Conservation (phyloP, 2,329 filamentous ascomycete species). For the Didymella sp. region DNA sequence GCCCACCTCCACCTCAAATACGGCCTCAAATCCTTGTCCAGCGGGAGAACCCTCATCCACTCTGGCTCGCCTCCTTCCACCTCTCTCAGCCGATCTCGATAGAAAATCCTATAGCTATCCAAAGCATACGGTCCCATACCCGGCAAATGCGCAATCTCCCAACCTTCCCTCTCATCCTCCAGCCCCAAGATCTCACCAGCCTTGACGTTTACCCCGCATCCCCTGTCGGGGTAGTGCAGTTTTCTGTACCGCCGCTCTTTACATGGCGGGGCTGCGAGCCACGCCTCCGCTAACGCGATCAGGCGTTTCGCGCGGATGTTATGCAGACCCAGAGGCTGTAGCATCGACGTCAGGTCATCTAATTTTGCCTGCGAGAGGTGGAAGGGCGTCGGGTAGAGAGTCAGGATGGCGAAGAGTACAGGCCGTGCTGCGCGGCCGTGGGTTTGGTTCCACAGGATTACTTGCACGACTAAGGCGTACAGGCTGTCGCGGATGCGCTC, state of each 20-base stretch:
- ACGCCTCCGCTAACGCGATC: slow-evolving; percentile 72
- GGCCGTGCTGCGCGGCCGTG: slow-evolving; percentile 77
- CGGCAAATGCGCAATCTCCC: slow-evolving; percentile 87
- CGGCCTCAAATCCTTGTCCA: slow-evolving; percentile 87
- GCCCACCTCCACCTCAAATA: slow-evolving; percentile 90
- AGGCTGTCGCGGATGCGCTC: slow-evolving; percentile 77
- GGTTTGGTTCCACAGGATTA: slow-evolving; percentile 86
- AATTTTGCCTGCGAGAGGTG: slow-evolving; percentile 59
- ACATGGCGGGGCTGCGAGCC: slow-evolving; percentile 69
- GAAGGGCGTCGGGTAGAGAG: slow-evolving; percentile 70
- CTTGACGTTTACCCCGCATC: slow-evolving; percentile 51
- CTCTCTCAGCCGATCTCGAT: slow-evolving; percentile 76
- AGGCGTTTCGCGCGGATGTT: slow-evolving; percentile 67
- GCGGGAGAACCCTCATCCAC: slow-evolving; percentile 85
- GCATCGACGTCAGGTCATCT: slow-evolving; percentile 25
- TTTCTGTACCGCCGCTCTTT: slow-evolving; percentile 64
- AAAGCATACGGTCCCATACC: slow-evolving; percentile 76
- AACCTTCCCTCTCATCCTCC: slow-evolving; percentile 57
- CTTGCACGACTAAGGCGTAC: slow-evolving; percentile 80
- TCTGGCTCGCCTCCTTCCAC: slow-evolving; percentile 73
- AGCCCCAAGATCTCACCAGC: slow-evolving; percentile 50
- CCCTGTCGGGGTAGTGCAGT: slow-evolving; percentile 51
- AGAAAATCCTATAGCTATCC: slow-evolving; percentile 94
- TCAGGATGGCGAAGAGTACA: slow-evolving; percentile 72
- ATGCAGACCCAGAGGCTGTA: slow-evolving; percentile 41